phyloP scores from a whole-genome alignment of 73 alveolate genomes.

The Paramecium pentaurelia region DNA sequence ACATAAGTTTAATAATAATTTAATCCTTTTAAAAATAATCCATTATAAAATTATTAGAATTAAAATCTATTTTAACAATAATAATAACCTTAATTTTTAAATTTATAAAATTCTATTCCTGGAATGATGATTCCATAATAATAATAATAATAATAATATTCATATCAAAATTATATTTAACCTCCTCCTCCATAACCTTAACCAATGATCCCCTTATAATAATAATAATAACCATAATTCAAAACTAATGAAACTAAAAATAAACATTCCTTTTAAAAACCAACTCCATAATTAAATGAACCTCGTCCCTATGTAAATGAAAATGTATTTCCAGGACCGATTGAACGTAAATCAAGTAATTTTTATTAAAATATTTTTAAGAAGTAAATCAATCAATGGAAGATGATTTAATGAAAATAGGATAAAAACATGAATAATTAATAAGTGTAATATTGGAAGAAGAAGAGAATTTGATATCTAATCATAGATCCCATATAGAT shows the following conservation, averaged over 20 bases:
- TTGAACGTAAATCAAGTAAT: not conserved
- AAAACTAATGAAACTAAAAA: not conserved
- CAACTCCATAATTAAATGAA: not conserved
- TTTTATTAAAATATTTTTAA: not conserved
- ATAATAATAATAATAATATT: not conserved
- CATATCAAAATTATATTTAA: not conserved
- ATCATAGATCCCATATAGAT: slow-evolving; percentile 96
- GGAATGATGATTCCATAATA: slow-evolving; percentile 13
- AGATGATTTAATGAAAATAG: slow-evolving; percentile 39
- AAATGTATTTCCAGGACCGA: not conserved
- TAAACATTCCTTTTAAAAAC: not conserved
- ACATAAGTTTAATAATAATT: not conserved
- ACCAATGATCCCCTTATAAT: slow-evolving; percentile 13
- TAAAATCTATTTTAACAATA: not conserved
- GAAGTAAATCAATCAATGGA: slow-evolving; percentile 49
- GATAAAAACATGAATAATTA: slow-evolving; percentile 92
- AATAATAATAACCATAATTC: not conserved
- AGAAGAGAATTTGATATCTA: slow-evolving; percentile 94
- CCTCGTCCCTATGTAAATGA: not conserved
- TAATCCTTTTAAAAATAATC: slow-evolving; percentile 49
- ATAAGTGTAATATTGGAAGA: slow-evolving; percentile 95
- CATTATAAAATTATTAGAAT: slow-evolving; percentile 14
- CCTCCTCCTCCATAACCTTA: slow-evolving; percentile 27
- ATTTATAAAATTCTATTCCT: not conserved
- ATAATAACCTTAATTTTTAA: not conserved